Conservation (phyloP, 1,139 yeast genomes). For the Ogataea hybrid region DNA sequence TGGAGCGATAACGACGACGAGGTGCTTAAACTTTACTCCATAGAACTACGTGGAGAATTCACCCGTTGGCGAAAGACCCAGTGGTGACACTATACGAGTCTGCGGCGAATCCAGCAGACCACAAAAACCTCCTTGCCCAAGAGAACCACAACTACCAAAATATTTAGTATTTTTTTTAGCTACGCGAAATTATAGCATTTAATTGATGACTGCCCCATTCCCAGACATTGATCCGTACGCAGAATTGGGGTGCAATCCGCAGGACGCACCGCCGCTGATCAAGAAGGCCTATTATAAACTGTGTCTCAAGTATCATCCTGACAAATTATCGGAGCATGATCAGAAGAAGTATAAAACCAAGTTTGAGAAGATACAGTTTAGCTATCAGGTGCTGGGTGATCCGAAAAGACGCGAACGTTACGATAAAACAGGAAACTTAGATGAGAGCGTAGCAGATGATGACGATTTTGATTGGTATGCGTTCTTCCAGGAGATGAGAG, state of each 20-base stretch:
- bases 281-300: slow-evolving; percentile 70
- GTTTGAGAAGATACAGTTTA: slow-evolving; percentile 73
- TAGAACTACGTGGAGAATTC: slow-evolving; percentile 83
- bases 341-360: slow-evolving; percentile 38
- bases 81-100: slow-evolving; percentile 78
- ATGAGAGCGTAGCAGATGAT: slow-evolving; percentile 41
- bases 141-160: slow-evolving; percentile 19
- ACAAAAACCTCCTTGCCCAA: slow-evolving; percentile 43
- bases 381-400: slow-evolving; percentile 70
- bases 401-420: slow-evolving; percentile 52
- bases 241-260: slow-evolving; percentile 43
- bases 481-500: slow-evolving; percentile 54
- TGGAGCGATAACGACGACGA: slow-evolving; percentile 55
- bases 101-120: slow-evolving; percentile 92
- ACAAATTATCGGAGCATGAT: slow-evolving; percentile 47
- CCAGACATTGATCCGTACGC: slow-evolving; percentile 69
- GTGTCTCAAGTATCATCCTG: slow-evolving; percentile 78
- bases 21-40: slow-evolving; percentile 56
- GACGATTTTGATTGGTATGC: slow-evolving; percentile 57
- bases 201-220: slow-evolving; percentile 38
- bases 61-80: slow-evolving; percentile 64
- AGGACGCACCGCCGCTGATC: slow-evolving; percentile 52
- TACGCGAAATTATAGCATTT: slow-evolving; percentile 7
- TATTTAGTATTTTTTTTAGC: slow-evolving; percentile 1
- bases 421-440: slow-evolving; percentile 67